Conservation (phyloP, 2,329 filamentous ascomycete species). For the Trichoderma hamatum region DNA sequence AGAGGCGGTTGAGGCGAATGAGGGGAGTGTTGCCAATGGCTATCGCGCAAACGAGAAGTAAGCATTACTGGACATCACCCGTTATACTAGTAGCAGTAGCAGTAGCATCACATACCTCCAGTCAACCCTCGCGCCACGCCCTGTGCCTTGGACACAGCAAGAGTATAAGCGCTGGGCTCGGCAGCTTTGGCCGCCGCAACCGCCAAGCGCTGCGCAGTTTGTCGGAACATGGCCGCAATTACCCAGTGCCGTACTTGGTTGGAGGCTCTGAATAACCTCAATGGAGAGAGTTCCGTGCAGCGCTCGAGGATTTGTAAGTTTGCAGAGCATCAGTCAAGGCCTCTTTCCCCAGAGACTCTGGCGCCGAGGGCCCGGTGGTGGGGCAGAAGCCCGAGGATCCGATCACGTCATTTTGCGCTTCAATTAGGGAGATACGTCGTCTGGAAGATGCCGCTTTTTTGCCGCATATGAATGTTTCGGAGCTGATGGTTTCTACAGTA, state of each 20-base stretch:
- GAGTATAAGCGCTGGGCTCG: constrained; percentile 60
- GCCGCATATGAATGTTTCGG: background rate
- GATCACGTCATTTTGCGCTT: constrained; percentile 32
- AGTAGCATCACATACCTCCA: constrained; percentile 64
- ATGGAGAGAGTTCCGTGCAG: constrained; percentile 1
- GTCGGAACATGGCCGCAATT: constrained; percentile 63
- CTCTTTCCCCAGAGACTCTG: background rate
- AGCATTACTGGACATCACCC: background rate
- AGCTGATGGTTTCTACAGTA: background rate
- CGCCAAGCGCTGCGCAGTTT: constrained; percentile 68
- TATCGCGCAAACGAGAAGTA: constrained; percentile 41
- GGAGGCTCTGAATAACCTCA: background rate
- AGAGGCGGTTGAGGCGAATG: constrained; percentile 85
- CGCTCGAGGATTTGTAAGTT: constrained; percentile 13
- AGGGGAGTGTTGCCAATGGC: constrained; percentile 97
- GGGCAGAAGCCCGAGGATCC: constrained; percentile 23
- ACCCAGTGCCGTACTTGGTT: background rate
- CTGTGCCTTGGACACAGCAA: constrained; percentile 78
- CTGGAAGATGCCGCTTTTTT: background rate
- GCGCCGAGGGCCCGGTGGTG: constrained; percentile 27
- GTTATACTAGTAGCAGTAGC: background rate
- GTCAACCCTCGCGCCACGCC: constrained; percentile 77
- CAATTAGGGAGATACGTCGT: constrained; percentile 1
- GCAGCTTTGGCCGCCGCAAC: constrained; percentile 53
- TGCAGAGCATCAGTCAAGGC: background rate